Evolutionary conservation across 2,329 filamentous ascomycete species (phyloP).

Genomic region (Fusarium zealandicum): DNA sequence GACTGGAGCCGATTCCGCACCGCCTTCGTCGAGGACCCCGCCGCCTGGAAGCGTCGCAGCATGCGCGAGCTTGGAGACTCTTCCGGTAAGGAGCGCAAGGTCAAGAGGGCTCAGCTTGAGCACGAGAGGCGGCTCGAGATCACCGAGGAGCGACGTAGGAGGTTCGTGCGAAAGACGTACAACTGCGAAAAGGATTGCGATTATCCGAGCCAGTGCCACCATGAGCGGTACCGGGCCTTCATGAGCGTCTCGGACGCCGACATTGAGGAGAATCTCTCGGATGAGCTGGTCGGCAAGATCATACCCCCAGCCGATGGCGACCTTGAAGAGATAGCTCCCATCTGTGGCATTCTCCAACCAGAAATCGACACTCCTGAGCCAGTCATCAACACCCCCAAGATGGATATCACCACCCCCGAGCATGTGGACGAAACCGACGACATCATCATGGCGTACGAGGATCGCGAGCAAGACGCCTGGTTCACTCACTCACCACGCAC

Average conservation of each 20-base stretch:
- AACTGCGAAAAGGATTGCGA: conserved; percentile 37
- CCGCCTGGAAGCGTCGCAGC: conserved; percentile 9
- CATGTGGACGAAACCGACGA: conserved; percentile 2
- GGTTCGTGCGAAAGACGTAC: conserved; percentile 13
- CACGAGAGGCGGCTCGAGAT: neutral
- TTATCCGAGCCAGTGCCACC: conserved; percentile 35
- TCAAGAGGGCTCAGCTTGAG: neutral
- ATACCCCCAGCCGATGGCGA: neutral
- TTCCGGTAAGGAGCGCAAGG: neutral
- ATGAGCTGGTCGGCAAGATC: neutral
- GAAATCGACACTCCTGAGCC: neutral
- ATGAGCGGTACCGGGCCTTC: conserved; percentile 5
- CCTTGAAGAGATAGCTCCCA: conserved; percentile 1
- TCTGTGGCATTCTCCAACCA: conserved; percentile 18
- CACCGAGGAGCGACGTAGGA: neutral
- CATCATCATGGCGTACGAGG: conserved; percentile 10
- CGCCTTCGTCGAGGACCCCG: neutral
- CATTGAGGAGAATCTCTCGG: neutral
- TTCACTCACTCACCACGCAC: neutral
- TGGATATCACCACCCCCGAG: neutral
- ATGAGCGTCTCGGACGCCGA: neutral
- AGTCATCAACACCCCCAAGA: neutral
- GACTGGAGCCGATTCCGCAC: conserved; percentile 40
- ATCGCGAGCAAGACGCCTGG: conserved; percentile 9
- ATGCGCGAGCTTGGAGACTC: neutral